A percentile compares a stretch with the other conserved stretches of the same genome.
These are phyloP conservation scores for Leccinum incarnatum DNA, from an alignment of 768 basidiomycete species.

Conservation along the genomic window DNA sequence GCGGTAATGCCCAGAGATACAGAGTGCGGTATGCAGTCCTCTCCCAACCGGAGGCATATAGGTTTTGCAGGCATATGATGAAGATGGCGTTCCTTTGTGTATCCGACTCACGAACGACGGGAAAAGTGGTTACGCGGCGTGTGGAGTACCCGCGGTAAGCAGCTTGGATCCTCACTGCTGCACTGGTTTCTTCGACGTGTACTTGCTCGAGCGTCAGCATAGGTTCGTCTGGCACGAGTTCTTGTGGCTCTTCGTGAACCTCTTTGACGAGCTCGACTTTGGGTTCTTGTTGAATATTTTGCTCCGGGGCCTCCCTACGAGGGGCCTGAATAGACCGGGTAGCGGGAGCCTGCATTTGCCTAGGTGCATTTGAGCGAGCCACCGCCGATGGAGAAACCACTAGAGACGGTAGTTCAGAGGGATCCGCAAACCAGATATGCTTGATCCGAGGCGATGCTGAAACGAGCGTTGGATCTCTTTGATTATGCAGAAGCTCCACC, in stretches of 20 bases:
- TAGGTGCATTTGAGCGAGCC: slow-evolving; percentile 13
- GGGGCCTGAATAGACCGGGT: slow-evolving; percentile 2
- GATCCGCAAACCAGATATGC: slow-evolving; percentile 29
- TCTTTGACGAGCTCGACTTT: slow-evolving; percentile 2
- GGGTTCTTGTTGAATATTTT: neutral
- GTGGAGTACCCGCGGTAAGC: slow-evolving; percentile 11
- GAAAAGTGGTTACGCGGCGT: slow-evolving; percentile 1
- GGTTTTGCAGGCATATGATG: slow-evolving; percentile 26
- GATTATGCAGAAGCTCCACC: slow-evolving; percentile 23
- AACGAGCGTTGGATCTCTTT: neutral
- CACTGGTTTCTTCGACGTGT: slow-evolving; percentile 19
- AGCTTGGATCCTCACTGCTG: slow-evolving; percentile 25
- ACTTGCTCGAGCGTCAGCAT: slow-evolving; percentile 13
- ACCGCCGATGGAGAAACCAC: slow-evolving; percentile 17
- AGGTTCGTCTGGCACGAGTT: slow-evolving; percentile 13
- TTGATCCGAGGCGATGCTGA: slow-evolving; percentile 20
- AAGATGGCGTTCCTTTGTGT: slow-evolving; percentile 27
- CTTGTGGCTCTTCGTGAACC: slow-evolving; percentile 14
- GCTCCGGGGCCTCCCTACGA: neutral
- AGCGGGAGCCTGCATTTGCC: slow-evolving; percentile 16
- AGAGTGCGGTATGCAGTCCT: slow-evolving; percentile 33
- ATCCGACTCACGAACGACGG: slow-evolving; percentile 12
- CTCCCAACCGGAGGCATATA: slow-evolving; percentile 29
- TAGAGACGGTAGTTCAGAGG: slow-evolving; percentile 31
- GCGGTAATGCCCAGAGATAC: slow-evolving; percentile 39